Base-by-base conservation (phyloP, 495 filamentous ascomycete species). In the Talaromyces thailandensis region DNA sequence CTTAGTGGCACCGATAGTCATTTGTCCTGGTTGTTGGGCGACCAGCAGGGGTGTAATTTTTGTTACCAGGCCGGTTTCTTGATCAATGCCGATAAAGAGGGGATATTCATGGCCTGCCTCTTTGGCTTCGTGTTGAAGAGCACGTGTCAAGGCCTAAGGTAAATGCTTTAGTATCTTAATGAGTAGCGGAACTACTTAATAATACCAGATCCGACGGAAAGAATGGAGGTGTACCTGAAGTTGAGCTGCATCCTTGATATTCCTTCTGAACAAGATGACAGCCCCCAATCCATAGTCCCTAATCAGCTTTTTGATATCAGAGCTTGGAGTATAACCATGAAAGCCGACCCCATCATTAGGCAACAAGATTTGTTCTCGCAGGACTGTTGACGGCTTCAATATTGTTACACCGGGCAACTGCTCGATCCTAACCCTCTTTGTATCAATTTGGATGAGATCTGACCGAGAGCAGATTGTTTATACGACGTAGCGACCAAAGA, bases 331-430 rank as follows among this genome's bases (percentile, higher is more conserved):
- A 53, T 70, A 67, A 50, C 76, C 78, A 62, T 82, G 74, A 43
- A 82, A 80, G 12, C 79, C 79, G 51, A 80, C 78, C 28, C 75
- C 78, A 64, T n/a, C n/a, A n/a, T n/a, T n/a, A n/a, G n/a, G n/a
- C n/a, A n/a, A n/a, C n/a, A n/a, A n/a, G n/a, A n/a, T n/a, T n/a
- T n/a, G n/a, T n/a, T n/a, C n/a, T n/a, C n/a, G n/a, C n/a, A n/a
- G n/a, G n/a, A n/a, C n/a, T n/a, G n/a, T n/a, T n/a, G n/a, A n/a
- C 40, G 6, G 5, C 40, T 7, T 21, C 43, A 3, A 18, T 48
- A 48, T 21, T 5, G 43, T 48, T 21, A 23, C 16, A n/a, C n/a
- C n/a, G n/a, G n/a, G 40, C 40, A 45, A 45, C 16, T 45, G 12
- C 37, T 43, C n/a, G 37, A 43, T 43, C 14, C 31, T 40, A 40